These are phyloP conservation scores for Primulina huaijiensis DNA, from an alignment of 257 asterid genomes.

Conservation along the genomic window DNA sequence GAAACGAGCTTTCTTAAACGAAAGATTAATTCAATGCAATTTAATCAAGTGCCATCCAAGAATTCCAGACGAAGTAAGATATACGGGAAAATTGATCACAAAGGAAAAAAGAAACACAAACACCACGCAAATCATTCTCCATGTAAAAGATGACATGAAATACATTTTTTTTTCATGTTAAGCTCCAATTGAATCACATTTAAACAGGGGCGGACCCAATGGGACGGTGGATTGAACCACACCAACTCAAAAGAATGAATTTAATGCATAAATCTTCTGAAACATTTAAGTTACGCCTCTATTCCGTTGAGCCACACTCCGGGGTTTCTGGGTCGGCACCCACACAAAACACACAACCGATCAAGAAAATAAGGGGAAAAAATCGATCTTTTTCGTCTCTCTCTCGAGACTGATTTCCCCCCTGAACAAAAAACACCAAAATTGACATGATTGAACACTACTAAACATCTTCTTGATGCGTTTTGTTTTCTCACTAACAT, in stretches of 20 bases:
- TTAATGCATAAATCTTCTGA: background rate
- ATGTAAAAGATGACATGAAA: no score
- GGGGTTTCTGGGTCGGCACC: background rate
- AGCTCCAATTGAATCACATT: background rate
- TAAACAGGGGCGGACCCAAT: background rate
- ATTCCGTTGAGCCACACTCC: background rate
- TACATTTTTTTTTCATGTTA: no score
- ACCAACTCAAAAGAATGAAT: background rate
- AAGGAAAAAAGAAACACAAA: background rate
- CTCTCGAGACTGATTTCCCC: slow-evolving; percentile 1
- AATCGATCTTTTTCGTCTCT: background rate
- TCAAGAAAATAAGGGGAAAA: background rate
- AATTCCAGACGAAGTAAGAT: background rate
- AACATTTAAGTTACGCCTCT: background rate
- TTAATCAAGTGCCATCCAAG: background rate
- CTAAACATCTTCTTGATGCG: background rate
- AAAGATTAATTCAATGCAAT: background rate
- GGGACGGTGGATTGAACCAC: background rate
- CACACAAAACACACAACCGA: slow-evolving; percentile 3
- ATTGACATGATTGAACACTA: background rate
- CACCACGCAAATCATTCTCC: background rate
- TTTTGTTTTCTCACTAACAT: background rate
- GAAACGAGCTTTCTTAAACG: slow-evolving; percentile 4
- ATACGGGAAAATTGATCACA: background rate
- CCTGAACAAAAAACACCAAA: background rate